Evolutionary conservation across 2,329 filamentous ascomycete genomes (phyloP).

Genomic region (Eurotiales sp.): DNA sequence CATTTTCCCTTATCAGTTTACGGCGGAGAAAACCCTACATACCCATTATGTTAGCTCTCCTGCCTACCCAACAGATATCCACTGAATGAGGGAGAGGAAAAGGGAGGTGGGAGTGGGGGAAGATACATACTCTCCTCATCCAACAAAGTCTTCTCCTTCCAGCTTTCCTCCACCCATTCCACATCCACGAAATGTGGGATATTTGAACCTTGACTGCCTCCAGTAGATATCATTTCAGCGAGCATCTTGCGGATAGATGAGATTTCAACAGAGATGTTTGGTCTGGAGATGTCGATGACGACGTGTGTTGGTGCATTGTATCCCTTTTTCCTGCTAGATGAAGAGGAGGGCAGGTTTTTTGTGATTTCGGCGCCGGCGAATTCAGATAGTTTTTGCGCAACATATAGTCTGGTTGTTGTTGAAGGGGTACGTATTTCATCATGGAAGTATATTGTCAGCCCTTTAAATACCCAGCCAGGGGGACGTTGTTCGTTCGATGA

Average conservation of each 20-base stretch:
- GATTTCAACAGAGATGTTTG: constrained; percentile 30
- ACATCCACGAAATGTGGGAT: constrained; percentile 67
- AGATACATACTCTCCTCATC: constrained; percentile 66
- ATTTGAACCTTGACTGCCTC: constrained; percentile 41
- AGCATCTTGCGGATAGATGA: constrained; percentile 29
- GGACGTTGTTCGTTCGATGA: not conserved
- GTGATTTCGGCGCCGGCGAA: constrained; percentile 67
- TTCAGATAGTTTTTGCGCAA: constrained; percentile 55
- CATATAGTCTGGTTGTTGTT: constrained; percentile 16
- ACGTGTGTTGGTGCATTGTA: constrained; percentile 67
- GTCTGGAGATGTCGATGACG: constrained; percentile 48
- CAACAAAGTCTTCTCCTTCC: constrained; percentile 71
- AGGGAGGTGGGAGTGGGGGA: not conserved
- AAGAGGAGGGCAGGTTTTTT: constrained; percentile 40
- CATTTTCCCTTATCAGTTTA: too few species aligned
- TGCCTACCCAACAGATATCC: too few species aligned
- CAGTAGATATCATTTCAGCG: constrained; percentile 18
- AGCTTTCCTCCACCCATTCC: constrained; percentile 75
- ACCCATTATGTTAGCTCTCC: too few species aligned
- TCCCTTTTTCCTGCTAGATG: not conserved
- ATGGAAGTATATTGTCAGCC: constrained; percentile 44
- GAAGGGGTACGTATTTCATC: too few species aligned
- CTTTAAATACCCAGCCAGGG: constrained; percentile 48
- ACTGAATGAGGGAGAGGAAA: too few species aligned
- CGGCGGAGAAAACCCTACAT: constrained; percentile 5